Conservation (phyloP, 306 rosid genomes). For the Trifolium repens region DNA sequence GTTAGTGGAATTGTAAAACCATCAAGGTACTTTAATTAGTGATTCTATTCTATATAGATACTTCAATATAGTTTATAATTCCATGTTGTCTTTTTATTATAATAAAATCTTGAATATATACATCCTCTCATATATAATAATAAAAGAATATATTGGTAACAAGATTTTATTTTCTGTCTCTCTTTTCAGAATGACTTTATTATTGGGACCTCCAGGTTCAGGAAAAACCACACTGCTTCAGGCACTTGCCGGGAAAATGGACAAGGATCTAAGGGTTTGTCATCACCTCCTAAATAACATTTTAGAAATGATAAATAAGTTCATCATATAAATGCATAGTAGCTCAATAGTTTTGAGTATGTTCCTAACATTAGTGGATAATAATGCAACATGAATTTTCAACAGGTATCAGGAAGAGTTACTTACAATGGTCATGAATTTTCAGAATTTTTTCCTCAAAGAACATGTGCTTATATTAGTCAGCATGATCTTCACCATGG, state of each 20-base stretch:
- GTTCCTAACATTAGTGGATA: neutral
- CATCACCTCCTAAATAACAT: neutral
- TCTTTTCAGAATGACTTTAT: slow-evolving; percentile 52
- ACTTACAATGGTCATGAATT: slow-evolving; percentile 83
- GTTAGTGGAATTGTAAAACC: slow-evolving; percentile 54
- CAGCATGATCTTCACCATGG: slow-evolving; percentile 86
- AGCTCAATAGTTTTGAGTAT: neutral
- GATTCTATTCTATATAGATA: neutral
- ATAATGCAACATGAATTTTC: neutral
- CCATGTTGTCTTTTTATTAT: too few species aligned
- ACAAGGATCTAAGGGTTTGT: slow-evolving; percentile 53
- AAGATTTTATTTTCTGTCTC: slow-evolving; percentile 8
- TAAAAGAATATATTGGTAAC: slow-evolving; percentile 3
- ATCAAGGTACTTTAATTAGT: slow-evolving; percentile 48
- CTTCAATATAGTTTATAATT: neutral
- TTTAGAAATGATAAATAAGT: neutral
- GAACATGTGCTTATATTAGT: slow-evolving; percentile 86
- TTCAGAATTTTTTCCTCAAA: slow-evolving; percentile 76
- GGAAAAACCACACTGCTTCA: slow-evolving; percentile 57
- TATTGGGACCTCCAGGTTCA: slow-evolving; percentile 58
- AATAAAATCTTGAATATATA: too few species aligned
- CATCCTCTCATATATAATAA: neutral
- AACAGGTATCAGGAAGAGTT: slow-evolving; percentile 66
- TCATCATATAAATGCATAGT: neutral
- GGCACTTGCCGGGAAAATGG: slow-evolving; percentile 55